Base-by-base conservation (phyloP, 306 rosid species). In the Purshia tridentata region DNA sequence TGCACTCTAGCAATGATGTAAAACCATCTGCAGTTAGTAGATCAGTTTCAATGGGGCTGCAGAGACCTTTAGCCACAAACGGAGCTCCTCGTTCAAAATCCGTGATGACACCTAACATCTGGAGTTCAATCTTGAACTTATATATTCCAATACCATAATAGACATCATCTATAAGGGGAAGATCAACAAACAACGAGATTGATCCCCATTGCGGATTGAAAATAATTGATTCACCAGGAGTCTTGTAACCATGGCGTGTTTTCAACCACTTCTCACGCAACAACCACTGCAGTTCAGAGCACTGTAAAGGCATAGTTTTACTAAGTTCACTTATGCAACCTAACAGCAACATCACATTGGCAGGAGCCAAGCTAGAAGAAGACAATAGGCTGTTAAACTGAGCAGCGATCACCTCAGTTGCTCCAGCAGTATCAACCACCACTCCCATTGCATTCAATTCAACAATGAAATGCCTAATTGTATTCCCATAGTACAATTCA, bases 221-320 rank as follows among this genome's bases (percentile, higher is more conserved):
- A 68, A 76, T 20, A 63, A 76, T 76, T 40, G 80, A 47, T 41
- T 76, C 69, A 20, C 39, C 37, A 19, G 79, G 79, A 54, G 79
- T 65, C 67, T 62, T 79, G 71, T 60, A 79, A 20, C 79, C 79
- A 63, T 69, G 76, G n/a, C 72, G 48, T 4, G 76, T 74, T 47
- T 74, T 79, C 47, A 79, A 48, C 83, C 76, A 74, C 52, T 73
- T 74, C 67, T 79, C 76, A 0, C 15, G 40, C 11, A 46, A 20
- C 44, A 69, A 42, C 58, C 67, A 69, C 64, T 76, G 44, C 69
- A 68, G 69, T 47, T 67, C 69, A 7, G 52, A 68, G 39, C 44
- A 22, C 48, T 54, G 67, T 35, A 16, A 18, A 23, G 39, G 14
- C 18, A 46, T 47, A 60, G 15, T 51, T 62, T 37, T 55, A 29